phyloP scores from a whole-genome alignment of 495 filamentous ascomycete species.

The Lasiosphaeria miniovina region DNA sequence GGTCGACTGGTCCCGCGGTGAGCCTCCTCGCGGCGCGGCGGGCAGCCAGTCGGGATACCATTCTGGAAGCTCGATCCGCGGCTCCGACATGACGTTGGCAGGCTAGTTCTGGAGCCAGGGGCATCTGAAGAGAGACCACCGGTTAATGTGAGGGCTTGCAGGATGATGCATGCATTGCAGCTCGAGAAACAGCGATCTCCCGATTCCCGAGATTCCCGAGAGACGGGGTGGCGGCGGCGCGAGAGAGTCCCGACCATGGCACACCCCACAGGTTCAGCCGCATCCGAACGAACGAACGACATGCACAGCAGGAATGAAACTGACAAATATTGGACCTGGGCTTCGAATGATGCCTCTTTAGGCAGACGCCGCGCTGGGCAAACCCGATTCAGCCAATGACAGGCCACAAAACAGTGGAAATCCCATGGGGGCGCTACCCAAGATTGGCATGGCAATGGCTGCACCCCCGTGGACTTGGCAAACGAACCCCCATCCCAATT shows the following conservation, averaged over 20 bases:
- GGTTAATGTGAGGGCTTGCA: not conserved
- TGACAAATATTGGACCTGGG: not conserved
- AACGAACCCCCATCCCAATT: not conserved
- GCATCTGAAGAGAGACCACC: not conserved
- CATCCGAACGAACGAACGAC: not conserved
- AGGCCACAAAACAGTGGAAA: not conserved
- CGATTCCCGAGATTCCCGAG: not conserved
- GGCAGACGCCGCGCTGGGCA: not conserved
- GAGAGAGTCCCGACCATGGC: not conserved
- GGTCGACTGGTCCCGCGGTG: not conserved
- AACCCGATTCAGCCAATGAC: not conserved
- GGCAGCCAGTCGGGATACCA: constrained; percentile 12
- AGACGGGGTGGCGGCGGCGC: not conserved
- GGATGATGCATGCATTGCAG: not conserved
- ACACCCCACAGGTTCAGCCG: not conserved
- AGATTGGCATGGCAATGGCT: not conserved
- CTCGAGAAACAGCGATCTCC: not conserved
- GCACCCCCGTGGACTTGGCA: not conserved
- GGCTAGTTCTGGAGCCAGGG: not conserved
- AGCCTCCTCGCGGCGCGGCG: not conserved
- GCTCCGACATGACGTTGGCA: constrained; percentile 6
- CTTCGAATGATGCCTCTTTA: not conserved
- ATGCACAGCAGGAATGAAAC: not conserved
- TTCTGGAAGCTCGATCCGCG: constrained; percentile 10
- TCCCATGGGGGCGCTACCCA: not conserved